Evolutionary conservation across 257 asterid species (phyloP), one percentile per base, ranked within the genome.

Genomic region (Echium plantagineum): DNA sequence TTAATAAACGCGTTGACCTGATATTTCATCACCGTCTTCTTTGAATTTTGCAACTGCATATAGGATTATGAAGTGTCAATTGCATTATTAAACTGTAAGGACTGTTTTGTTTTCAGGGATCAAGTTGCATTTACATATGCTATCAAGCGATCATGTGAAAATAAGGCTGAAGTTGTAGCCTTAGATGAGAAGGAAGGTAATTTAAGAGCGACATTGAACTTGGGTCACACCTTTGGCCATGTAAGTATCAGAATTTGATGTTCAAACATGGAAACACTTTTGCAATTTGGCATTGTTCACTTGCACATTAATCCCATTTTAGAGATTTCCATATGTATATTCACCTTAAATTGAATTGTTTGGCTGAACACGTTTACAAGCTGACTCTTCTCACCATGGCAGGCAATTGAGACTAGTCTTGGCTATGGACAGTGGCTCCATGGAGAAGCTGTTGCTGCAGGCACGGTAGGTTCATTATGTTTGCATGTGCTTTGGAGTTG

Each of bases 181-280:
- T 74, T 84, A 55, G 99, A 93, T 69, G 99, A 93, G 85, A 89
- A 83, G 81, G 99, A 93, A 78, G 74, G 95, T 66, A 97, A 97
- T 55, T 12, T 93, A 78, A 83, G 99, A 77, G 97, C 97, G 57
- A 89, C 99, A 31, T 69, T 93, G 75, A 89, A 93, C 84, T 75
- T 93, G 89, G 99, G 99, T 64, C 99, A 93, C 82, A 93, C 97
- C 49, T 93, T 93, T 65, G 99, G 96, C 63, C 99, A 93, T 69
- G 98, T 88, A 77, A 81, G 95, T 71, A 42, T 15, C 13, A 30
- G 42, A 31, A 9, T 24, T 46, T 49, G 22, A 24, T 6, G 51
- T 28, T 2, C n/a, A 20, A 53, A 60, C 31, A 53, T 53, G 22
- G 15, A 8, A 2, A n/a, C 5, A 19, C 21, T 16, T 17, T 12